phyloP scores from a whole-genome alignment of 2,329 filamentous ascomycete species.

The Diaporthe capsici region DNA sequence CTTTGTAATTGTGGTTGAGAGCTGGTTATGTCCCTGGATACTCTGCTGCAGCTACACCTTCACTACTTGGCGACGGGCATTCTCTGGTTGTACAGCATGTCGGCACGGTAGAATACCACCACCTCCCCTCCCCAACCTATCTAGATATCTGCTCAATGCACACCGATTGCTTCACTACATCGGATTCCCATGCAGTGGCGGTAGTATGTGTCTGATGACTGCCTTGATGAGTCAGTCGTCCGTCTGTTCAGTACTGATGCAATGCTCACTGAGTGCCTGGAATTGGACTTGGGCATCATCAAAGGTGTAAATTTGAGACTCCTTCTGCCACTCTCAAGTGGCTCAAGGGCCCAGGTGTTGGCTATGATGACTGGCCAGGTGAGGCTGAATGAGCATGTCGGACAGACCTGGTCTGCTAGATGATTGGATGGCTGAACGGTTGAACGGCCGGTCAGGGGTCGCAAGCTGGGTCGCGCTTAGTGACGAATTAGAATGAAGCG shows the following conservation, averaged over 20 bases:
- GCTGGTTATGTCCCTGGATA: constrained; percentile 9
- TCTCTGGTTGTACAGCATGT: constrained; percentile 6
- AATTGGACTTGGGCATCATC: too few relatives aligned
- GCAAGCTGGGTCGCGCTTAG: constrained; percentile 15
- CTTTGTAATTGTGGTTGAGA: neutral
- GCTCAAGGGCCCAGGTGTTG: neutral
- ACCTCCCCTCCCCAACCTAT: neutral
- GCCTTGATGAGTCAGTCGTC: constrained; percentile 11
- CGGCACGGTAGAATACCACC: neutral
- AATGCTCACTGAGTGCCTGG: neutral
- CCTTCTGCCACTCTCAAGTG: neutral
- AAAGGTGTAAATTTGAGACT: neutral
- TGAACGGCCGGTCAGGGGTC: constrained; percentile 22
- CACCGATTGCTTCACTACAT: neutral
- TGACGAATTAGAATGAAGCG: constrained; percentile 19
- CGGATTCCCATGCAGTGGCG: neutral
- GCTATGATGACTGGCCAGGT: constrained; percentile 26
- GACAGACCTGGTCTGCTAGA: neutral
- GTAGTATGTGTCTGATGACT: neutral
- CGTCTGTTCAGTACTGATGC: neutral
- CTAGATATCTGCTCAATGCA: constrained; percentile 13
- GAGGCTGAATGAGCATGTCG: constrained; percentile 37
- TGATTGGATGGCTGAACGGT: constrained; percentile 10
- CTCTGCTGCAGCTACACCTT: constrained; percentile 9
- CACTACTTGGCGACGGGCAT: constrained; percentile 10